These are phyloP conservation scores for Corchorus olitorius DNA, from an alignment of 345 rosid species.

Conservation along the genomic window DNA sequence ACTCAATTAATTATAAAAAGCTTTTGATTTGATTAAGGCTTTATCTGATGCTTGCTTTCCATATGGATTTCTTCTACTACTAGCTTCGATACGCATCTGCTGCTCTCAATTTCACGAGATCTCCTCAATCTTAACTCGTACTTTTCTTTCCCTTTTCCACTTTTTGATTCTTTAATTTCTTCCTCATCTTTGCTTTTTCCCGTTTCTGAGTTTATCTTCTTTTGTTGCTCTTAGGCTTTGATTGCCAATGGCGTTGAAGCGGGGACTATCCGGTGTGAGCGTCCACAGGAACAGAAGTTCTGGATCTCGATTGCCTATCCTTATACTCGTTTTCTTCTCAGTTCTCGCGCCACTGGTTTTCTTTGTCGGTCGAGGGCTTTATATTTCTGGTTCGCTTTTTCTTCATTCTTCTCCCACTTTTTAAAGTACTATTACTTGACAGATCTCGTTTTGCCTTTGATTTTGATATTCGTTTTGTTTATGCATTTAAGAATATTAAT, in stretches of 20 bases:
- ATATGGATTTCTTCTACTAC: slow-evolving; percentile 7
- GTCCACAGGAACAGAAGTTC: slow-evolving; percentile 44
- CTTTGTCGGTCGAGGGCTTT: slow-evolving; percentile 74
- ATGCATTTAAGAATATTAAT: neutral
- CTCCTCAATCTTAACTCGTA: slow-evolving; percentile 30
- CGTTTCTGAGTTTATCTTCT: slow-evolving; percentile 5
- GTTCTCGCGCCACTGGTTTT: slow-evolving; percentile 64
- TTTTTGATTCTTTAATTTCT: neutral
- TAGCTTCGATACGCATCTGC: slow-evolving; percentile 12
- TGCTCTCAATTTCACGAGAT: slow-evolving; percentile 29
- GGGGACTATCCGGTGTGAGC: slow-evolving; percentile 49
- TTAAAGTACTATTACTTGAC: neutral
- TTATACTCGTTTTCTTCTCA: slow-evolving; percentile 53
- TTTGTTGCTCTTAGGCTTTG: slow-evolving; percentile 36
- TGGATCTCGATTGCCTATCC: slow-evolving; percentile 63
- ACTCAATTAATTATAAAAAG: neutral
- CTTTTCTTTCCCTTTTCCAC: slow-evolving; percentile 3
- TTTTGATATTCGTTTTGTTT: slow-evolving; percentile 15
- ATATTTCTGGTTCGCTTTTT: slow-evolving; percentile 44
- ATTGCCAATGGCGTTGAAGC: slow-evolving; percentile 68
- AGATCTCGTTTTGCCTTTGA: slow-evolving; percentile 22
- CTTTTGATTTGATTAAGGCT: neutral
- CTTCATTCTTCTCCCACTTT: neutral
- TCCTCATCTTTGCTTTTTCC: neutral
- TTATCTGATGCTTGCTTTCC: slow-evolving; percentile 25